Percentiles rank a stretch among this genome's conserved stretches.
These are phyloP conservation scores for Ganoderma meredithae DNA, from an alignment of 1,284 basidiomycete genomes.

Conservation along the genomic window DNA sequence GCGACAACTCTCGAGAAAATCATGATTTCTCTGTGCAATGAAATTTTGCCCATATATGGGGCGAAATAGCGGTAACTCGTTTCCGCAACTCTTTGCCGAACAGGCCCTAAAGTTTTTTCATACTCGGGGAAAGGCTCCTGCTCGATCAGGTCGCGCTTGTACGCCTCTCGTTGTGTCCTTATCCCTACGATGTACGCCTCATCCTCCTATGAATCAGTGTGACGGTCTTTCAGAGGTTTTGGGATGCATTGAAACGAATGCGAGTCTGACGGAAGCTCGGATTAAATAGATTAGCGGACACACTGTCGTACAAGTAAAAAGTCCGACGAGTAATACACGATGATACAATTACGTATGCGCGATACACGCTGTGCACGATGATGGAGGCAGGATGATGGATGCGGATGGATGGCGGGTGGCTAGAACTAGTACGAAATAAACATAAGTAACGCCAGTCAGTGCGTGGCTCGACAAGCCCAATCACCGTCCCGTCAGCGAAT, in stretches of 20 bases:
- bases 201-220: too few species aligned
- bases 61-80: too few species aligned
- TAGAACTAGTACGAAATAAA: constrained; percentile 9
- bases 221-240: neutral
- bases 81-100: too few species aligned
- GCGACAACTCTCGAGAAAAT: too few species aligned
- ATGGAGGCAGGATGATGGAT: neutral
- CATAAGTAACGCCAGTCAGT: constrained; percentile 10
- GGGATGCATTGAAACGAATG: neutral
- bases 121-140: too few species aligned
- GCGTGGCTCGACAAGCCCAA: constrained; percentile 1
- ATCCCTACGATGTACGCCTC: too few species aligned
- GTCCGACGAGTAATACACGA: constrained; percentile 11
- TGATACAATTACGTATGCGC: constrained; percentile 9
- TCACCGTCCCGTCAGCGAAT: constrained; percentile 3
- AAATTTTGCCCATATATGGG: too few species aligned
- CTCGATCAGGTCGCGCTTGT: too few species aligned
- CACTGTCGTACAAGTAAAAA: constrained; percentile 8
- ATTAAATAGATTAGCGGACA: constrained; percentile 11
- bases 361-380: neutral
- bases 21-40: too few species aligned
- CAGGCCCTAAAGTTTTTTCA: too few species aligned
- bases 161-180: too few species aligned
- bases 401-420: neutral
- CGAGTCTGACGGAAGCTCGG: neutral